phyloP scores from a whole-genome alignment of 1,284 basidiomycete species.

The Neonothopanus nambi region DNA sequence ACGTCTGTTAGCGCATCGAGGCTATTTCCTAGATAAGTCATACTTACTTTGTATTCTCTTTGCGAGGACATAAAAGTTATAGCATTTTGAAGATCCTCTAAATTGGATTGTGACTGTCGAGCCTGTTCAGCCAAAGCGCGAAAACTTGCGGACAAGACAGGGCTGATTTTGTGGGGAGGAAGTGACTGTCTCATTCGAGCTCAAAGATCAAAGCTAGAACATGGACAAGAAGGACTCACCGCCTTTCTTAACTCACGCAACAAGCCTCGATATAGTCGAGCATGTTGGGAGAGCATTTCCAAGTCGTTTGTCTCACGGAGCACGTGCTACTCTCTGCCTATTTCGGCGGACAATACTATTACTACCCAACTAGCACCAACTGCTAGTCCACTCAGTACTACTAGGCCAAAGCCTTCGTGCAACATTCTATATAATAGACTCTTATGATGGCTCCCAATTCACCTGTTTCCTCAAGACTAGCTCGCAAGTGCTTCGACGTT shows the following conservation, averaged over 20 bases:
- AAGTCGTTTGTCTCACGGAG: not conserved
- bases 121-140: conserved; percentile 57
- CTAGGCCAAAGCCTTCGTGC: too few species aligned
- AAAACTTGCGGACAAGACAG: conserved; percentile 45
- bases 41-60: conserved; percentile 49
- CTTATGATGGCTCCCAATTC: too few species aligned
- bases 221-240: conserved; percentile 25
- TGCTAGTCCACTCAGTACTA: too few species aligned
- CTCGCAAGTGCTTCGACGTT: too few species aligned
- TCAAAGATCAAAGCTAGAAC: not conserved
- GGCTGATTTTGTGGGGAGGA: conserved; percentile 19
- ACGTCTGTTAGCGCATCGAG: not conserved
- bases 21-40: not conserved
- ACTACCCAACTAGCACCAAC: too few species aligned
- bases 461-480: too few species aligned
- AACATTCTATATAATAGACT: too few species aligned
- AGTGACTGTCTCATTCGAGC: conserved; percentile 12
- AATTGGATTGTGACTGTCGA: conserved; percentile 30
- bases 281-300: conserved; percentile 32
- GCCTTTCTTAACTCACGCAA: conserved; percentile 43
- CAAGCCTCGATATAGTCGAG: conserved; percentile 37
- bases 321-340: not conserved
- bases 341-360: too few species aligned
- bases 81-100: conserved; percentile 62
- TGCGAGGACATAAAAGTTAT: conserved; percentile 75